Base-by-base conservation (phyloP, 257 asterid species). In the Phtheirospermum japonicum region DNA sequence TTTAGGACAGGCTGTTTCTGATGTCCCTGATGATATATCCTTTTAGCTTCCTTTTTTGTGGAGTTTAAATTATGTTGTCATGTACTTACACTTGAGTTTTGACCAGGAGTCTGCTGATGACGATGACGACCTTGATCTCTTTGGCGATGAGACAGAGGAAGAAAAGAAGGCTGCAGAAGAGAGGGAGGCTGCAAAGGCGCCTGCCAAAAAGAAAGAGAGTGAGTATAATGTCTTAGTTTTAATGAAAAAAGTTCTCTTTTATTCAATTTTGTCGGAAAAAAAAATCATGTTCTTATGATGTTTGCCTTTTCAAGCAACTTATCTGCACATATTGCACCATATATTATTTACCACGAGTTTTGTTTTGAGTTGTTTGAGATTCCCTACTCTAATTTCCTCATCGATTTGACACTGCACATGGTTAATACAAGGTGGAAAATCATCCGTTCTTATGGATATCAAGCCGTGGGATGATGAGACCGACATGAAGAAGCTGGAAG, bases 391-490 rank as follows among this genome's bases (percentile, higher is more conserved):
- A 10, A 32, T 20, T 37, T 68, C 18, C 18, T 61, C 42, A n/a
- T 12, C 20, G 28, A 32, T 45, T 2, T 43, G 48, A 18, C 26
- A 34, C 9, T 64, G 23, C 30, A 13, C 7, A 2, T 54, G 19
- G 11, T 45, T 56, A 43, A 13, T 8, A 30, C 31, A 72, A 91
- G 97, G 98, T 76, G 98, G 98, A 31, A 92, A 92, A 64, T 92
- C 98, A 30, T 92, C 98, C 5, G 89, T 92, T 57, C 98, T 92
- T 55, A 18, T 91, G 96, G 98, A 91, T 45, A 55, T 91, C 5
- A 92, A 92, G 67, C 99, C 99, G 3, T 89, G 99, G 99, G 97
- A 89, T 71, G 99, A 89, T 57, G 99, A 89, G 83, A 92, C 99
- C 0, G 99, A 92, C 84, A 86, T 89, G 96, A 92, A 86, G 87